Evolutionary conservation across 2,329 filamentous ascomycete species (phyloP).

Genomic region (Mariannaea sp.): DNA sequence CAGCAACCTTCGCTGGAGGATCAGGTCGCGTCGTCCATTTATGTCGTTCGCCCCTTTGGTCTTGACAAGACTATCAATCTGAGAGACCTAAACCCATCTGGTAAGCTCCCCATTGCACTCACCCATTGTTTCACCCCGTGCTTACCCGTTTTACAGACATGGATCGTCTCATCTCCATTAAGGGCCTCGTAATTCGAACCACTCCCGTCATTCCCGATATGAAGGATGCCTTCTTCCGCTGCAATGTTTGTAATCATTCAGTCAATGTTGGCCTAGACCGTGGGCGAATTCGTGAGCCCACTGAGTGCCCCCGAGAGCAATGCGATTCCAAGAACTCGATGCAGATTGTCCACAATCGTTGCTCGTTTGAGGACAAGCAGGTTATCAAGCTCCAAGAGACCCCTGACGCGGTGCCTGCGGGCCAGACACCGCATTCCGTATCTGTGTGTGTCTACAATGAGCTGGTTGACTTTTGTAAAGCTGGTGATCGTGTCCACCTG

Average conservation of each 20-base stretch:
- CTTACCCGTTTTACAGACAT: constrained; percentile 67
- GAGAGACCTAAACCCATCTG: constrained; percentile 89
- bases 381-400: constrained; percentile 99
- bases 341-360: constrained; percentile 97
- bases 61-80: constrained; percentile 87
- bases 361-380: constrained; percentile 94
- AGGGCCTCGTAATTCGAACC: constrained; percentile 92
- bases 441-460: constrained; percentile 97
- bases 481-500: constrained; percentile 92
- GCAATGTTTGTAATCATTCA: constrained; percentile 89
- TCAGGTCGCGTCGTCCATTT: constrained; percentile 79
- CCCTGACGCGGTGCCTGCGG: constrained; percentile 90
- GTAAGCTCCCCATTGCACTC: constrained; percentile 44
- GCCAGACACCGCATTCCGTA: constrained; percentile 96
- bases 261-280: constrained; percentile 90
- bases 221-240: constrained; percentile 98
- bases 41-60: constrained; percentile 88
- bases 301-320: constrained; percentile 79
- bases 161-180: constrained; percentile 93
- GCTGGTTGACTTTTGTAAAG: constrained; percentile 96
- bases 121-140: not conserved
- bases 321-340: constrained; percentile 92
- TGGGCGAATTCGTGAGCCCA: constrained; percentile 95
- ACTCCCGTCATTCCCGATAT: constrained; percentile 98
- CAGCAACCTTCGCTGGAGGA: constrained; percentile 70